Evolutionary conservation across 352 stramenopile genomes (phyloP).

Genomic region (Lagenidium giganteum): DNA sequence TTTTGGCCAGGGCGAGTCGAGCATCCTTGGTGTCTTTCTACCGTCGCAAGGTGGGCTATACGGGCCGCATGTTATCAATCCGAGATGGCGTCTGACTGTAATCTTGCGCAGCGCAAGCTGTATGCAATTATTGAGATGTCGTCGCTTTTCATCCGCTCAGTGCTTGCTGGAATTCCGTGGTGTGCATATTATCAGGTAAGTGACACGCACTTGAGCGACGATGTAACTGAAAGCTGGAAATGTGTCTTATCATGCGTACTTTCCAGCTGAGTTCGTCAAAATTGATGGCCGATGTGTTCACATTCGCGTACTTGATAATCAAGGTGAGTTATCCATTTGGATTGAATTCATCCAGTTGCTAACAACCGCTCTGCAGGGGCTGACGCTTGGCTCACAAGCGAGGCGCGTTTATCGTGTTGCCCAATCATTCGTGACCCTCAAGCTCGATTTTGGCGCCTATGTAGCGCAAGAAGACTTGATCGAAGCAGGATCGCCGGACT

Average conservation of each 20-base stretch:
- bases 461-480: constrained; percentile 50
- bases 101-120: constrained; percentile 45
- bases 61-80: background rate
- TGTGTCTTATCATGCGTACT: background rate
- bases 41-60: constrained; percentile 51
- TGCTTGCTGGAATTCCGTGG: constrained; percentile 66
- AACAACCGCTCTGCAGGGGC: constrained; percentile 20
- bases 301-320: constrained; percentile 69
- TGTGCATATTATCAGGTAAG: constrained; percentile 66
- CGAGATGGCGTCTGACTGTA: background rate
- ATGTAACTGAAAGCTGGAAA: background rate
- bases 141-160: constrained; percentile 55
- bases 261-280: constrained; percentile 51
- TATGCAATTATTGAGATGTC: constrained; percentile 72
- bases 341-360: background rate
- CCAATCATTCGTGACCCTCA: constrained; percentile 52
- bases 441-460: constrained; percentile 66
- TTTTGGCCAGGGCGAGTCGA: constrained; percentile 1
- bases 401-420: constrained; percentile 38
- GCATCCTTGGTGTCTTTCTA: constrained; percentile 46
- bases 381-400: constrained; percentile 54
- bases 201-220: too few relatives aligned
- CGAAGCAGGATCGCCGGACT: constrained; percentile 61
- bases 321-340: constrained; percentile 30
- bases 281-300: constrained; percentile 70